These are phyloP conservation scores for Deinandra increscens DNA, from an alignment of 129 eudicot genomes.

Conservation along the genomic window DNA sequence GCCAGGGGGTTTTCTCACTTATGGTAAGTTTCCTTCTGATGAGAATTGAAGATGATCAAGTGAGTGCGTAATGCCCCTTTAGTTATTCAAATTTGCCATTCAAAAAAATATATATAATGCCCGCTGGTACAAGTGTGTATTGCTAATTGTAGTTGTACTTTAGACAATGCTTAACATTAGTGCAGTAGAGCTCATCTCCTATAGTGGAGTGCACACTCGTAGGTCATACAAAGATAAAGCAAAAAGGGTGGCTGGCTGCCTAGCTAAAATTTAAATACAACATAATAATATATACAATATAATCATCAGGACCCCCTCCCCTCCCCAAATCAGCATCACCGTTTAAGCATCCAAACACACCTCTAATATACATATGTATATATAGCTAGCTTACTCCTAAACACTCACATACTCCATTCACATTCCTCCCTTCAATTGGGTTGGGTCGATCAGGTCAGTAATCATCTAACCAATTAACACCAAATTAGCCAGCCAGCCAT, in stretches of 20 bases:
- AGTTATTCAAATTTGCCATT: too few species aligned
- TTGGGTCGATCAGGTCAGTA: slow-evolving; percentile 6
- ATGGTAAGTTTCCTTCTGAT: too few species aligned
- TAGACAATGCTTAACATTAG: too few species aligned
- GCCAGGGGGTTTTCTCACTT: too few species aligned
- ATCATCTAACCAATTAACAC: slow-evolving; percentile 20
- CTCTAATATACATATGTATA: slow-evolving; percentile 21
- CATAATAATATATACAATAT: slow-evolving; percentile 11
- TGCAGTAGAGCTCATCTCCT: too few species aligned
- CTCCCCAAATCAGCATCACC: slow-evolving; percentile 21
- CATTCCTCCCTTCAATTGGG: slow-evolving; percentile 16
- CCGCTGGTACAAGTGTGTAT: too few species aligned
- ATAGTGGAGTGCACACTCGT: too few species aligned
- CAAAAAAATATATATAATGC: too few species aligned
- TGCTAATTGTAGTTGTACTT: too few species aligned
- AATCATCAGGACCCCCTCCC: slow-evolving; percentile 18
- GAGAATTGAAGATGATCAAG: too few species aligned
- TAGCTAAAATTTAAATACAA: neutral
- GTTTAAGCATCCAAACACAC: slow-evolving; percentile 22
- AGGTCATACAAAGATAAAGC: neutral
- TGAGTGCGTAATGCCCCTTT: too few species aligned
- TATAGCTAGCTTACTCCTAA: slow-evolving; percentile 28
- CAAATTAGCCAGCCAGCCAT: slow-evolving; percentile 23
- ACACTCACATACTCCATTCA: slow-evolving; percentile 15
- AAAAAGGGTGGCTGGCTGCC: neutral